Evolutionary conservation across 106 monocot species (phyloP).

Genomic region (Dioscorea dumetorum): DNA sequence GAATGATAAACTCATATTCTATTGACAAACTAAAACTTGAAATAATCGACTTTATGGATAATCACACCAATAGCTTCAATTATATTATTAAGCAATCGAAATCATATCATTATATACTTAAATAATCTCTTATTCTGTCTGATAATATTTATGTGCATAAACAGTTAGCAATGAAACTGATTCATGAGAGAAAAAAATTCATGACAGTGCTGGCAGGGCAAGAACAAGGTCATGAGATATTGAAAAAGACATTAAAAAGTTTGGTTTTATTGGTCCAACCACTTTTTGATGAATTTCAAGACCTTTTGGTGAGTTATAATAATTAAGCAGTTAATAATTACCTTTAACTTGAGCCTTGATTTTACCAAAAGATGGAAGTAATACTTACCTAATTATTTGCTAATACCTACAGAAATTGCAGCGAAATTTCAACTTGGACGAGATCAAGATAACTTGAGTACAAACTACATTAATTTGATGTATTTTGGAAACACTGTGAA

Average conservation of each 20-base stretch:
- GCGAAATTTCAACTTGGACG: conserved; percentile 45
- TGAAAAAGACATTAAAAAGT: conserved; percentile 41
- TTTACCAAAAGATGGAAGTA: neutral
- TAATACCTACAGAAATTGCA: conserved; percentile 23
- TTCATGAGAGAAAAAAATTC: conserved; percentile 60
- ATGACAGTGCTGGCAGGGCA: conserved; percentile 37
- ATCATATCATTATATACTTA: too few relatives aligned
- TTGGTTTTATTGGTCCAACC: conserved; percentile 35
- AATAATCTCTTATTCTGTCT: too few relatives aligned
- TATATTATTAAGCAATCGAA: too few relatives aligned
- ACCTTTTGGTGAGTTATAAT: conserved; percentile 31
- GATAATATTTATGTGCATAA: neutral
- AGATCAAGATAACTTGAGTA: conserved; percentile 33
- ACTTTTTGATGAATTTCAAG: conserved; percentile 46
- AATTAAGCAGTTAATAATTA: neutral
- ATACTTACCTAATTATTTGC: neutral
- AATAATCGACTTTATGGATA: too few relatives aligned
- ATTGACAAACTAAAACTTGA: too few relatives aligned
- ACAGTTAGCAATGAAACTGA: conserved; percentile 69
- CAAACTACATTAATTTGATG: too few relatives aligned
- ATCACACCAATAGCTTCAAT: too few relatives aligned
- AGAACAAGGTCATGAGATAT: conserved; percentile 30
- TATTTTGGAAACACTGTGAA: too few relatives aligned
- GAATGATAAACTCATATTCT: too few relatives aligned
- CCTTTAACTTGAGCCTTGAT: neutral